These are phyloP conservation scores for Penicillium chermesinum DNA, from an alignment of 495 filamentous ascomycete species.

Conservation along the genomic window DNA sequence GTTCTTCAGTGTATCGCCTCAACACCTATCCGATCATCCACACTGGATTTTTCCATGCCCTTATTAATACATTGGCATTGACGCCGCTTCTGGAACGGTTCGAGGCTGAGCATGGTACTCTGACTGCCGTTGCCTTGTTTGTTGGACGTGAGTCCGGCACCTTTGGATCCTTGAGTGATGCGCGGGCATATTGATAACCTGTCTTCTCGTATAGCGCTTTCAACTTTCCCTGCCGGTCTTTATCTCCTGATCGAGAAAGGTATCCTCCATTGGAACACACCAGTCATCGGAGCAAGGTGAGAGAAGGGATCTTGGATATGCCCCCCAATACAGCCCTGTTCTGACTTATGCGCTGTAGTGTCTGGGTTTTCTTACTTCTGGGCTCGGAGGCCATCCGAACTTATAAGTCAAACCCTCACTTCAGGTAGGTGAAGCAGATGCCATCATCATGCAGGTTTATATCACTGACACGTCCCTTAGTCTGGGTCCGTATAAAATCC, in stretches of 20 bases:
- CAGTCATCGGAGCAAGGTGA: conserved; percentile 79
- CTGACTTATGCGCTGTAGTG: conserved; percentile 39
- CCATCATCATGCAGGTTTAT: background rate
- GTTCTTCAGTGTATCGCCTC: conserved; percentile 76
- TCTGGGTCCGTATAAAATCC: conserved; percentile 65
- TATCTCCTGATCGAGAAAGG: conserved; percentile 68
- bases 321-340: background rate
- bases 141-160: conserved; percentile 67
- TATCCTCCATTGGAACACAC: conserved; percentile 57
- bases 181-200: conserved; percentile 9
- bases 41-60: conserved; percentile 66
- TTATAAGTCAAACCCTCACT: conserved; percentile 66
- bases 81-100: conserved; percentile 85
- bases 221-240: conserved; percentile 67
- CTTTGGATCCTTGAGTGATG: background rate
- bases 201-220: conserved; percentile 54
- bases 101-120: conserved; percentile 89
- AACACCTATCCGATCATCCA: conserved; percentile 94
- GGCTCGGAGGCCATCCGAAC: conserved; percentile 79
- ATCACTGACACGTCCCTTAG: conserved; percentile 6
- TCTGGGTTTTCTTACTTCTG: conserved; percentile 88
- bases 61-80: conserved; percentile 75
- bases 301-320: no score
- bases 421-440: conserved; percentile 43
- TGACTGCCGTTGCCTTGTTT: conserved; percentile 76